Percentiles rank a stretch among this genome's conserved stretches.
phyloP scores from a whole-genome alignment of 805 yeast species.

The Pichia thaimueangensis region DNA sequence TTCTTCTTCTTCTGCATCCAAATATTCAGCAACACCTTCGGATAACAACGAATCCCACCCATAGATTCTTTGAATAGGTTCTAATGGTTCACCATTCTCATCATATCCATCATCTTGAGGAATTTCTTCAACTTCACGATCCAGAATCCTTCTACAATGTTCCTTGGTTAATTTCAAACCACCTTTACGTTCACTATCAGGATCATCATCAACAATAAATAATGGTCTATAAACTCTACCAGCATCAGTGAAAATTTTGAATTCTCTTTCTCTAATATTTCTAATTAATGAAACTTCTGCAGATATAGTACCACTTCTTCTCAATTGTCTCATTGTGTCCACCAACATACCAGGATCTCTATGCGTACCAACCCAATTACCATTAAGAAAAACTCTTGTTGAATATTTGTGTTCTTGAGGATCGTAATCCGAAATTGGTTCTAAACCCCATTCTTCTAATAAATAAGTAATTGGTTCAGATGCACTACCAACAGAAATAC shows the following conservation, averaged over 20 bases:
- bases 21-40: constrained; percentile 89
- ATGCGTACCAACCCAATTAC: constrained; percentile 99
- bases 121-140: constrained; percentile 53
- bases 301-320: constrained; percentile 92
- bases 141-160: constrained; percentile 66
- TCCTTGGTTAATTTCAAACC: constrained; percentile 81
- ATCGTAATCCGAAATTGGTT: constrained; percentile 90
- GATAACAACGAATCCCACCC: constrained; percentile 82
- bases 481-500: constrained; percentile 97
- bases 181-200: constrained; percentile 59
- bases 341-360: constrained; percentile 91
- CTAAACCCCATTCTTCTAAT: constrained; percentile 99
- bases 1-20: constrained; percentile 99
- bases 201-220: constrained; percentile 86
- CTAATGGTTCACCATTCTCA: constrained; percentile 41
- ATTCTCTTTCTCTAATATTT: constrained; percentile 94
- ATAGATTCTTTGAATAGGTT: constrained; percentile 38
- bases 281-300: constrained; percentile 96
- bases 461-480: constrained; percentile 90
- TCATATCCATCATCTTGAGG: constrained; percentile 40
- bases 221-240: constrained; percentile 97
- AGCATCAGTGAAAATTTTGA: constrained; percentile 95
- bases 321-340: constrained; percentile 80
- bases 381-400: constrained; percentile 92
- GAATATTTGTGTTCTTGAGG: constrained; percentile 89